A percentile compares a stretch with the other conserved stretches of the same genome.
phyloP scores from a whole-genome alignment of 192 early-diverging fungal species.

The Globomyces pollinis-pini region DNA sequence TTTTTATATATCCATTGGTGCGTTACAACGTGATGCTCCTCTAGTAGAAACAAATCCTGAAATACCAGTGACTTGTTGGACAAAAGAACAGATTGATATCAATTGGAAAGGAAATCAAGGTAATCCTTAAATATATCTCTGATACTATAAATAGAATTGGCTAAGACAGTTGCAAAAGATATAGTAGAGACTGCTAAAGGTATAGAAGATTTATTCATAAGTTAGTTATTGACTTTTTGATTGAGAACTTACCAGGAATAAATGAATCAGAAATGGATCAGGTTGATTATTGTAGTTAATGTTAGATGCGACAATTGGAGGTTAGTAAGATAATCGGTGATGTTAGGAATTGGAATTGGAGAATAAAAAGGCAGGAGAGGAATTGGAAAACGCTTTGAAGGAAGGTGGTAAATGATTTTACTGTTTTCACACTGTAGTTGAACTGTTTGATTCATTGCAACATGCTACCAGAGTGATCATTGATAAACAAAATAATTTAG shows the following conservation, averaged over 20 bases:
- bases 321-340: too few species aligned
- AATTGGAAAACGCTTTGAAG: conserved; percentile 16
- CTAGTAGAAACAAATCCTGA: conserved; percentile 16
- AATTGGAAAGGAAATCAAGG: conserved; percentile 12
- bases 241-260: conserved; percentile 30
- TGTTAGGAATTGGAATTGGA: conserved; percentile 13
- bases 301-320: conserved; percentile 14
- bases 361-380: conserved; percentile 14
- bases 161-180: conserved; percentile 19
- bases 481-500: too few species aligned
- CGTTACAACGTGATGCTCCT: conserved; percentile 37
- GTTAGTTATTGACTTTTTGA: conserved; percentile 34
- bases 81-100: conserved; percentile 10
- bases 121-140: too few species aligned
- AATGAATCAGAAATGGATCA: conserved; percentile 20
- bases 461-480: too few species aligned
- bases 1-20: conserved; percentile 31
- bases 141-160: conserved; percentile 14
- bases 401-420: too few species aligned
- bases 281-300: conserved; percentile 2
- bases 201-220: too few species aligned
- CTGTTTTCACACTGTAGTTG: too few species aligned
- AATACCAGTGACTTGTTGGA: conserved; percentile 36
- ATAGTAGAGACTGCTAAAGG: conserved; percentile 29
- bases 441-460: too few species aligned